Evolutionary conservation across 108 stramenopile genomes (phyloP), one percentile per base, ranked within the genome.

Genomic region (Stephanodiscus minutulus): DNA sequence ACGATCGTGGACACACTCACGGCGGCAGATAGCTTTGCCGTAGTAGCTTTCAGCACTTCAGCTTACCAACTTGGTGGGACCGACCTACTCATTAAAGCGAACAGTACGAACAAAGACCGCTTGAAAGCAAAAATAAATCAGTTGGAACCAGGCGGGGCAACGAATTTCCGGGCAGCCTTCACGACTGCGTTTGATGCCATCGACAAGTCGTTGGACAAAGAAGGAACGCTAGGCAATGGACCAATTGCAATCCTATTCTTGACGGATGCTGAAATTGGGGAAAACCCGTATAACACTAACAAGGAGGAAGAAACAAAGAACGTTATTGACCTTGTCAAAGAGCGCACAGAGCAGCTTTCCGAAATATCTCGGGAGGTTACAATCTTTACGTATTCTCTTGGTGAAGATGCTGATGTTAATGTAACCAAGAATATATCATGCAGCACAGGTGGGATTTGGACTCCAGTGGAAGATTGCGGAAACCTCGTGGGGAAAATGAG

Each of bases 381-480:
- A 9, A 50, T 88, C 18, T 85, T 87, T 53, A 83, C 81, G 11
- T 88, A 70, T 55, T 69, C 66, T 50, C 50, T 88, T 10, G 82
- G 81, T 7, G 20, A 59, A 21, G 12, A 81, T 11, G 80, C 82
- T 28, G 71, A 84, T 27, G 63, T 48, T 7, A 50, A 0, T 6
- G 50, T 64, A 7, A 81, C 84, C 25, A 82, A 83, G 50, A 25
- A 35, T 18, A 72, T 88, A 1, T 76, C 85, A 5, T 88, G 87
- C 64, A 69, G 24, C 15, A 83, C 74, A 20, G 48, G 49, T 24
- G 87, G 87, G 13, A 68, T 88, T 27, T 87, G 84, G 87, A 67
- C 69, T 7, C 64, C 58, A 17, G 61, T 85, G 13, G 59, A 33
- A 18, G 72, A 82, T 54, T 2, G 5, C 5, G 68, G 49, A 8